Conservation (phyloP, 1,139 yeast genomes). For the Debaryomycetaceae sp. region DNA sequence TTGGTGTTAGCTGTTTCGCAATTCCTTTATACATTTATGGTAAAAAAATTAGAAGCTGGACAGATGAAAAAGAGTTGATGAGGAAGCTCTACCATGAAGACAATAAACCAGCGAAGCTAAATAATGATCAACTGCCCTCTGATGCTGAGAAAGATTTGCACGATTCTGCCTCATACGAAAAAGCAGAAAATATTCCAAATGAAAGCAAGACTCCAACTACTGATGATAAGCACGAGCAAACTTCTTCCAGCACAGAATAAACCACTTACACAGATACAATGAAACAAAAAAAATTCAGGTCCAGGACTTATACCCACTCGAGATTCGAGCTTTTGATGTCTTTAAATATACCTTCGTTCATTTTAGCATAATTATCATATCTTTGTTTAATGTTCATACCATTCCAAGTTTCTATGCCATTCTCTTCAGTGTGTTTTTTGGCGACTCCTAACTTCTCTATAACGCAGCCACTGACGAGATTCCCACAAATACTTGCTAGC, state of each 20-base stretch:
- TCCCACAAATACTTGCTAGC: slow-evolving; percentile 64
- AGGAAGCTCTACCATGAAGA: slow-evolving; percentile 9
- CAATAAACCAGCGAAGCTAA: not conserved
- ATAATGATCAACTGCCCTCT: not conserved
- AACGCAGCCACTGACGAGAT: slow-evolving; percentile 73
- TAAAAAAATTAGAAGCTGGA: slow-evolving; percentile 50
- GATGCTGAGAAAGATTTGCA: not conserved
- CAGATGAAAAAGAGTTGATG: slow-evolving; percentile 40
- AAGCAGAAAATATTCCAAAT: not conserved
- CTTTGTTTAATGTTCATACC: slow-evolving; percentile 35
- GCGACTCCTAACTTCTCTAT: slow-evolving; percentile 82
- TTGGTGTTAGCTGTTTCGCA: slow-evolving; percentile 46
- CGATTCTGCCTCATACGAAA: not conserved
- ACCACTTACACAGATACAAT: no score
- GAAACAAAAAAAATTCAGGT: no score
- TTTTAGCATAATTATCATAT: slow-evolving; percentile 20
- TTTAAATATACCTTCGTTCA: slow-evolving; percentile 1
- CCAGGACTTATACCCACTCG: no score
- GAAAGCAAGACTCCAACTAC: not conserved
- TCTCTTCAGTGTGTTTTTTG: slow-evolving; percentile 13
- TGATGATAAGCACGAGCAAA: no score
- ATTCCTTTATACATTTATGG: slow-evolving; percentile 58
- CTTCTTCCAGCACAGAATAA: no score
- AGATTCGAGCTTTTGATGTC: no score
- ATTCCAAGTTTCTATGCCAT: slow-evolving; percentile 49